Evolutionary conservation across 495 filamentous ascomycete species (phyloP), one percentile per base, ranked within the genome.

Genomic region (Aspergillus bridgeri): DNA sequence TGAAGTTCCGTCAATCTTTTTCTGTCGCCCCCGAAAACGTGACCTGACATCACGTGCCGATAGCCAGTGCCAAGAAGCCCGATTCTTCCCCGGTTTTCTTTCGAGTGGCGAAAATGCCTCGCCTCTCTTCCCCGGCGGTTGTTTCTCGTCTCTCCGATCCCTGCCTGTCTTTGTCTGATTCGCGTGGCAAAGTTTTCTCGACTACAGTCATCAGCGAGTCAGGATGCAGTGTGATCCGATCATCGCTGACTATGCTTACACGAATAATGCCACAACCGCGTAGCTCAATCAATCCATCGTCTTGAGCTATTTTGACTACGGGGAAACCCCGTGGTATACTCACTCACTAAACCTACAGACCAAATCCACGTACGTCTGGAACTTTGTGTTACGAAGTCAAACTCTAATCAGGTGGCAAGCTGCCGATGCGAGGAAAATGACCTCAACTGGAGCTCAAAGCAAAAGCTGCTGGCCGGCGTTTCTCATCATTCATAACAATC

Each of bases 1-100:
- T 51, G 46, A 47, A 55, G 46, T 44, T 51, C 24, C 29, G 47
- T 46, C 42, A 54, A 55, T 48, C 53, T 56, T 61, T 61, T 61
- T 61, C 59, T 54, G 53, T 53, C 53, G 52, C 52, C 57, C 51
- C 51, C 44, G 58, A 61, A 61, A 61, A 61, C 59, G 59, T 61
- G 59, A 61, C 59, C 25, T 57, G 19, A 1, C 23, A 50, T 61
- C 59, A 61, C 59, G 59, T 61, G 59, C 59, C 24, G 59, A 61
- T 61, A 61, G 45, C 59, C 48, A 42, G 58, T 15, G 23, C 20
- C 52, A 54, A 54, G 33, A 15, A 9, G 11, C 17, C 33, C 33
- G 33, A 38, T 38, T 38, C 17, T 38, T 11, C 33, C 33, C 33
- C 33, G 33, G 33, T 38, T 38, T 38, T 38, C 33, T 38, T 38